Percentiles rank a stretch among this genome's conserved stretches.
Conservation (phyloP, 768 basidiomycete species). For the Paxillus ammoniavirescens region DNA sequence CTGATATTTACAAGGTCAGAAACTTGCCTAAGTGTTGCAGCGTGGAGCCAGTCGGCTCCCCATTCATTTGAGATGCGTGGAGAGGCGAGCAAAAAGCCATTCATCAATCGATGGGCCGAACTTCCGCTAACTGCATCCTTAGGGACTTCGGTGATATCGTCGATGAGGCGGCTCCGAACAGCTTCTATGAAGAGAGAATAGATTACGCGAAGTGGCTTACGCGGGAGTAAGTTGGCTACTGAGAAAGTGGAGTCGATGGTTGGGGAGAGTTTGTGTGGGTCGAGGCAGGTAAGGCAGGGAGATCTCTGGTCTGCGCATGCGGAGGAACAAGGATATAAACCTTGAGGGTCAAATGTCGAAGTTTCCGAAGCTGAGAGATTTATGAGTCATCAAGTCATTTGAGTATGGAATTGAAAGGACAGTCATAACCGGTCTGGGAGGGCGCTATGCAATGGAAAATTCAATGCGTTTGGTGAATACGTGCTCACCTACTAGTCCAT, state of each 20-base stretch:
- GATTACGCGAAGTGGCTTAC: slow-evolving; percentile 40
- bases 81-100: slow-evolving; percentile 62
- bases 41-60: slow-evolving; percentile 64
- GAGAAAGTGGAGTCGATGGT: slow-evolving; percentile 25
- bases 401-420: slow-evolving; percentile 1
- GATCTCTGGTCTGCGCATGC: slow-evolving; percentile 38
- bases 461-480: not conserved
- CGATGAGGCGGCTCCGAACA: slow-evolving; percentile 49
- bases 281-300: slow-evolving; percentile 41
- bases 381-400: slow-evolving; percentile 9
- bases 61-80: slow-evolving; percentile 50
- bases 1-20: not conserved
- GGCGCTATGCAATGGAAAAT: not conserved
- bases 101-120: slow-evolving; percentile 49
- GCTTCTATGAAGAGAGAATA: slow-evolving; percentile 58
- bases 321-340: slow-evolving; percentile 54
- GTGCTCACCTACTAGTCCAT: slow-evolving; percentile 52
- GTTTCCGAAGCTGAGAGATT: slow-evolving; percentile 39
- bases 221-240: slow-evolving; percentile 42
- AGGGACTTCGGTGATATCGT: slow-evolving; percentile 52
- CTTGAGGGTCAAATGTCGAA: slow-evolving; percentile 44
- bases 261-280: slow-evolving; percentile 15
- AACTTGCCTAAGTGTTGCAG: slow-evolving; percentile 45
- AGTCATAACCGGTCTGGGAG: not conserved
- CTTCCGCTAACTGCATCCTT: slow-evolving; percentile 28